These are phyloP conservation scores for Fusarium secorum DNA, from an alignment of 2,329 filamentous ascomycete species.

Conservation along the genomic window DNA sequence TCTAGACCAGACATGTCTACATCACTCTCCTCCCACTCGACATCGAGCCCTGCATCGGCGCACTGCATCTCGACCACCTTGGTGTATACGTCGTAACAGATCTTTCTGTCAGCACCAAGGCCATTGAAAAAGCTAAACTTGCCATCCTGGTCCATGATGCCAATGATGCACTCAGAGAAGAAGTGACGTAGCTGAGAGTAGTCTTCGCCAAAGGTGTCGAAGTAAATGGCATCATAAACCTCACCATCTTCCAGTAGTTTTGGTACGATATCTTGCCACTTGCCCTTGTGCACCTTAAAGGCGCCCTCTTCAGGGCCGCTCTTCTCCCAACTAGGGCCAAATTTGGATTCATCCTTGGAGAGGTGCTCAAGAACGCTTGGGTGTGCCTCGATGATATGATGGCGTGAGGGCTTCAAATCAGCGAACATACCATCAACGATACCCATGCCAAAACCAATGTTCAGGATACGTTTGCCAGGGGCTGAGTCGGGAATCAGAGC, in stretches of 20 bases:
- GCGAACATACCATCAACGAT: conserved; percentile 84
- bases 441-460: conserved; percentile 91
- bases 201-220: conserved; percentile 96
- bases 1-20: conserved; percentile 74
- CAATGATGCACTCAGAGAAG: conserved; percentile 87
- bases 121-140: conserved; percentile 91
- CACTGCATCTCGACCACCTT: conserved; percentile 92
- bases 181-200: conserved; percentile 86
- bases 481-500: conserved; percentile 61
- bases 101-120: conserved; percentile 86
- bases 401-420: conserved; percentile 68
- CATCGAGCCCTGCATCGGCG: conserved; percentile 86
- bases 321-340: conserved; percentile 64
- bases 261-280: conserved; percentile 83
- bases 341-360: conserved; percentile 55
- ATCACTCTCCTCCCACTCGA: conserved; percentile 81
- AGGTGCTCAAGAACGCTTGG: conserved; percentile 76
- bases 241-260: conserved; percentile 72
- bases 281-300: conserved; percentile 71
- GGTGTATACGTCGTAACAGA: conserved; percentile 96
- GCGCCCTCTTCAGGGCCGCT: conserved; percentile 68
- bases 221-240: conserved; percentile 89
- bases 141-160: conserved; percentile 74
- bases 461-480: conserved; percentile 74
- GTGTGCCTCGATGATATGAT: conserved; percentile 90